phyloP scores from a whole-genome alignment of 2,329 filamentous ascomycete genomes.

The Fusarium nurragi region DNA sequence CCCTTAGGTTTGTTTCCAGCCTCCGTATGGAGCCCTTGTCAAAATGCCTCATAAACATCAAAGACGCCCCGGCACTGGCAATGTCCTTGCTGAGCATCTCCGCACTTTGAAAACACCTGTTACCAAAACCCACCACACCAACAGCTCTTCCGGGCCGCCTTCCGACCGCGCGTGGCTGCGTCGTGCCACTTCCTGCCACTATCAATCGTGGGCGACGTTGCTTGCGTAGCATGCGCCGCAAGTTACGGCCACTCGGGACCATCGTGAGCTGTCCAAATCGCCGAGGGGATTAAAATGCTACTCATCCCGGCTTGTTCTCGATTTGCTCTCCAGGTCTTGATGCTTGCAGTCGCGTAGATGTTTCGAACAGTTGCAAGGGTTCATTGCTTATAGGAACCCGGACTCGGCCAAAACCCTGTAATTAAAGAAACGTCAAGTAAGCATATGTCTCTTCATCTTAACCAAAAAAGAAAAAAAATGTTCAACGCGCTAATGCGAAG shows the following conservation, averaged over 20 bases:
- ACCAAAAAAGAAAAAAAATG: not conserved
- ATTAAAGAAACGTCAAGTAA: conserved; percentile 39
- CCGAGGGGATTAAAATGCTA: conserved; percentile 4
- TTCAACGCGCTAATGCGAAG: conserved; percentile 10
- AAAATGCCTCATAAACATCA: conserved; percentile 7
- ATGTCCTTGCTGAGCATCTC: conserved; percentile 11
- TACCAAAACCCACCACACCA: conserved; percentile 27
- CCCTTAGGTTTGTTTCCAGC: not conserved
- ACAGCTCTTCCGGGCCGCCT: conserved; percentile 23
- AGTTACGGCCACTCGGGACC: conserved; percentile 10
- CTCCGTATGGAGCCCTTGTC: not conserved
- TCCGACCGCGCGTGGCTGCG: conserved; percentile 10
- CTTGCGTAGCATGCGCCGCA: conserved; percentile 8
- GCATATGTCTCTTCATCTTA: conserved; percentile 29
- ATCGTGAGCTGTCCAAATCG: conserved; percentile 10
- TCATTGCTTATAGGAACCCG: conserved; percentile 62
- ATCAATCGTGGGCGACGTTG: conserved; percentile 5
- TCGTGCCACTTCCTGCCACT: conserved; percentile 10
- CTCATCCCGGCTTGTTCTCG: conserved; percentile 10
- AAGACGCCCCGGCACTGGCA: conserved; percentile 7
- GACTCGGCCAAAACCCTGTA: conserved; percentile 68
- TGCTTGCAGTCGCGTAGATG: conserved; percentile 14
- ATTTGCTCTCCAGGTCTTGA: conserved; percentile 12
- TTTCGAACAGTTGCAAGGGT: conserved; percentile 19
- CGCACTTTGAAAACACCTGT: conserved; percentile 13